phyloP scores from a whole-genome alignment of 2,329 filamentous ascomycete species.

The Fusarium drepaniforme region DNA sequence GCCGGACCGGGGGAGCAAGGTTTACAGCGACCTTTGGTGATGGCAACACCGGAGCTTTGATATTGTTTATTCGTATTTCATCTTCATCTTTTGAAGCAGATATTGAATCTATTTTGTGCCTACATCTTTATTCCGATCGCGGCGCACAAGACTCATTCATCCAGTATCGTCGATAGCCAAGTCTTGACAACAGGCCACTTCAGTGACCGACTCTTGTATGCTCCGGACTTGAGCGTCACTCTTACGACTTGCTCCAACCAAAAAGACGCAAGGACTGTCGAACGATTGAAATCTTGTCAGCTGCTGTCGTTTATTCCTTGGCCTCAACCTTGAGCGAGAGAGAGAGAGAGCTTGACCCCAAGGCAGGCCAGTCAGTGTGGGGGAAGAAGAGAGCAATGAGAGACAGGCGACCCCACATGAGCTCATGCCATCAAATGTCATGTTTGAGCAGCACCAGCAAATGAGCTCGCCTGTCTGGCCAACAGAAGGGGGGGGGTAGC shows the following conservation, averaged over 20 bases:
- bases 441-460: neutral
- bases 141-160: neutral
- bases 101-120: neutral
- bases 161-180: neutral
- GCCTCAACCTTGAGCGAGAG: slow-evolving; percentile 19
- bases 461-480: neutral
- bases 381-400: slow-evolving; percentile 17
- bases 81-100: neutral
- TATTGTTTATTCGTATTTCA: neutral
- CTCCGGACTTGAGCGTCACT: neutral
- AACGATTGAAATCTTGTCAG: slow-evolving; percentile 17
- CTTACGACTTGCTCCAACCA: neutral
- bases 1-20: slow-evolving; percentile 28
- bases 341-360: slow-evolving; percentile 16
- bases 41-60: neutral
- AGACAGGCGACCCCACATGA: slow-evolving; percentile 33
- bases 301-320: slow-evolving; percentile 11
- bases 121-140: neutral
- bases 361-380: slow-evolving; percentile 25
- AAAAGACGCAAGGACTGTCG: slow-evolving; percentile 7
- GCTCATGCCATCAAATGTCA: slow-evolving; percentile 24
- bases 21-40: slow-evolving; percentile 5
- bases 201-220: neutral
- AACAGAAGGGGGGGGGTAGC: slow-evolving; percentile 16
- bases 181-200: neutral